phyloP scores from a whole-genome alignment of 1,139 yeast species.

The Blastobotrys serpentis region DNA sequence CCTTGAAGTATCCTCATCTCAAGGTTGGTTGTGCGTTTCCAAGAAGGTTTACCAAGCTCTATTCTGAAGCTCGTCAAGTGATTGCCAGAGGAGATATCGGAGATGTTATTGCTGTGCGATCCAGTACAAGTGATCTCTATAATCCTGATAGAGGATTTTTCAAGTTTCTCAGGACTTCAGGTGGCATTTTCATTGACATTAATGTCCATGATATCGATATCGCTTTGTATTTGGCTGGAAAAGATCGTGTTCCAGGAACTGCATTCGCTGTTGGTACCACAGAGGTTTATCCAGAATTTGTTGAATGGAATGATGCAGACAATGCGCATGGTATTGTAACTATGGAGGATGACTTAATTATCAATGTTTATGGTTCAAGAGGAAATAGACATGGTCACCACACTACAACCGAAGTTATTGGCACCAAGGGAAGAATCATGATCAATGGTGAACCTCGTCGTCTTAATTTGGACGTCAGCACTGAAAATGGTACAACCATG shows the following conservation, averaged over 20 bases:
- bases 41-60: conserved; percentile 19
- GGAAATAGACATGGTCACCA: conserved; percentile 25
- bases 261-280: conserved; percentile 21
- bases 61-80: conserved; percentile 18
- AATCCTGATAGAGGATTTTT: conserved; percentile 9
- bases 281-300: conserved; percentile 16
- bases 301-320: conserved; percentile 20
- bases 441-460: conserved; percentile 23
- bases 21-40: conserved; percentile 25
- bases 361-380: conserved; percentile 20
- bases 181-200: conserved; percentile 21
- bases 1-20: conserved; percentile 22
- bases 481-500: conserved; percentile 19
- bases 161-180: conserved; percentile 18
- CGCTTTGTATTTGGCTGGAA: conserved; percentile 18
- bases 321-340: conserved; percentile 21
- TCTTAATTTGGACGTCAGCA: conserved; percentile 16
- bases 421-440: conserved; percentile 22
- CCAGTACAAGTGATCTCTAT: conserved; percentile 20
- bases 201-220: conserved; percentile 21
- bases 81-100: conserved; percentile 24
- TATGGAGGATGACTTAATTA: conserved; percentile 15
- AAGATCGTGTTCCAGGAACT: conserved; percentile 15
- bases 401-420: conserved; percentile 23
- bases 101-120: conserved; percentile 20